phyloP scores from a whole-genome alignment of 225 moss, liverwort and hornwort genomes.

The Bryoerythrophyllum caledonicum region DNA sequence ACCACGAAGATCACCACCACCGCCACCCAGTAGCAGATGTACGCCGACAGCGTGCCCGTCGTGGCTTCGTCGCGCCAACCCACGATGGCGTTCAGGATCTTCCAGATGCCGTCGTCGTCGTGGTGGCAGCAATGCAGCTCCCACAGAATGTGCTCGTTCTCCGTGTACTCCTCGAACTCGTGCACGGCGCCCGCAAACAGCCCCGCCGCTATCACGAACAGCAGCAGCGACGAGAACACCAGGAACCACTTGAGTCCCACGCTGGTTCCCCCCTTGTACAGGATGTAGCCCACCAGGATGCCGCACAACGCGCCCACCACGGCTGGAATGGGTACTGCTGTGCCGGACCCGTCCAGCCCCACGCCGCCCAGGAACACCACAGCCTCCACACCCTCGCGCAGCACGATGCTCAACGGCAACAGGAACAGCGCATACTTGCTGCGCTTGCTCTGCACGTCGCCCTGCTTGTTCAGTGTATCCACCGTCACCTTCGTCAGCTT shows the following conservation, averaged over 20 bases:
- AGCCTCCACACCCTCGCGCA: constrained; percentile 66
- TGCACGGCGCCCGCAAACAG: constrained; percentile 67
- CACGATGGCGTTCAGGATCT: constrained; percentile 59
- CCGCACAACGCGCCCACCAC: constrained; percentile 59
- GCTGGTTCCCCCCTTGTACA: constrained; percentile 57
- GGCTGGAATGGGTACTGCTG: constrained; percentile 55
- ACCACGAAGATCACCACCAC: constrained; percentile 31
- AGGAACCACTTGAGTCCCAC: constrained; percentile 66
- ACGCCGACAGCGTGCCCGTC: constrained; percentile 56
- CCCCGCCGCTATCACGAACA: constrained; percentile 63
- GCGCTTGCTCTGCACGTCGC: constrained; percentile 26
- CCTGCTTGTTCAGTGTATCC: constrained; percentile 21
- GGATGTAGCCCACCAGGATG: constrained; percentile 33
- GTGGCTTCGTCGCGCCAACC: constrained; percentile 77
- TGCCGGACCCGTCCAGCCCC: constrained; percentile 55
- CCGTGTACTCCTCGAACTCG: constrained; percentile 68
- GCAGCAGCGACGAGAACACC: constrained; percentile 42
- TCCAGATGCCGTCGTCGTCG: constrained; percentile 57
- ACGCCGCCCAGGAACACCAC: constrained; percentile 74
- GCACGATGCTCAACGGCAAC: constrained; percentile 57
- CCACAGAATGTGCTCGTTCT: constrained; percentile 62
- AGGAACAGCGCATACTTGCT: constrained; percentile 49
- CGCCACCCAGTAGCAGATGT: constrained; percentile 66
- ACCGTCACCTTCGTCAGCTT: constrained; percentile 68
- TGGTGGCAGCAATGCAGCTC: constrained; percentile 63